These are phyloP conservation scores for Candida ponderosae DNA, from an alignment of 805 yeast species.

Conservation along the genomic window DNA sequence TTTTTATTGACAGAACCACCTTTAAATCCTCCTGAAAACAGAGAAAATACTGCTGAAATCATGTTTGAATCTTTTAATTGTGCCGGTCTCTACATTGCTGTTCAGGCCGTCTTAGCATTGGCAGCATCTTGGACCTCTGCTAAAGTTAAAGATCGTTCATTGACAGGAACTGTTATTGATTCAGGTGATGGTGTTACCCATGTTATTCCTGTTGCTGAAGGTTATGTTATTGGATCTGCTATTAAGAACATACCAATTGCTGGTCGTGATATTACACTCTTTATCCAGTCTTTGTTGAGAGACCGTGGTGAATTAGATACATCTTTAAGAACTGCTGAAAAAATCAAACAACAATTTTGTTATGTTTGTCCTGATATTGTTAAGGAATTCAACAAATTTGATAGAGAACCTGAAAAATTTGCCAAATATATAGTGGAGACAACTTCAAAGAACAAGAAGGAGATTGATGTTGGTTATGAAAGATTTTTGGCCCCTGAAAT, in stretches of 20 bases:
- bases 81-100: constrained; percentile 97
- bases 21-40: constrained; percentile 97
- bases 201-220: constrained; percentile 98
- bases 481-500: constrained; percentile 98
- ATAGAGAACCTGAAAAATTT: constrained; percentile 87
- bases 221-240: constrained; percentile 96
- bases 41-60: constrained; percentile 97
- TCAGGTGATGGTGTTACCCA: constrained; percentile 99
- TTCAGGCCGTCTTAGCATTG: constrained; percentile 95
- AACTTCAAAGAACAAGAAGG: constrained; percentile 53
- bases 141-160: constrained; percentile 87
- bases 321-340: constrained; percentile 90
- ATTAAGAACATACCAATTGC: constrained; percentile 98
- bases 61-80: constrained; percentile 98
- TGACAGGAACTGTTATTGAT: constrained; percentile 97
- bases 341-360: constrained; percentile 93
- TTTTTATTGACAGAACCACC: constrained; percentile 97
- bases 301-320: constrained; percentile 97
- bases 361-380: constrained; percentile 98
- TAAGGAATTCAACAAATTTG: constrained; percentile 90
- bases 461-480: constrained; percentile 95
- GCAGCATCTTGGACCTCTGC: constrained; percentile 99
- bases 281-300: constrained; percentile 87
- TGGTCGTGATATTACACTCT: constrained; percentile 93
- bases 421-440: constrained; percentile 88